These are phyloP conservation scores for Colletotrichum sp. DNA, from an alignment of 2,329 filamentous ascomycete species.

Conservation along the genomic window DNA sequence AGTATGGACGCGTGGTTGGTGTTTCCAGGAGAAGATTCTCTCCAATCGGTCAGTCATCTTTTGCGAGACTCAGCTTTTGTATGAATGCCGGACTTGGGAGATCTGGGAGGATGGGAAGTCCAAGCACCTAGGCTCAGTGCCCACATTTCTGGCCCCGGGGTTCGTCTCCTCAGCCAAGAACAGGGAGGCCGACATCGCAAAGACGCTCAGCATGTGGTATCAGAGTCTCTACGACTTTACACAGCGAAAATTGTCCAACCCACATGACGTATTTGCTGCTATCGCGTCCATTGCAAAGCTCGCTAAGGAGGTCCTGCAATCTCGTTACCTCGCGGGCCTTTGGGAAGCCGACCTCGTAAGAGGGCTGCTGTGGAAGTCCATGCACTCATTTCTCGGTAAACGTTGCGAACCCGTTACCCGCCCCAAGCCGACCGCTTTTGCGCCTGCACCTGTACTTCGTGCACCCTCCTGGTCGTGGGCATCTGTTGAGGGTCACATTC, in stretches of 20 bases:
- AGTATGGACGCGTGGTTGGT: slow-evolving; percentile 1
- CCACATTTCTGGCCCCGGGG: neutral
- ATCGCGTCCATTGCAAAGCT: slow-evolving; percentile 8
- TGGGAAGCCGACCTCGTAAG: slow-evolving; percentile 1
- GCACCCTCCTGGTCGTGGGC: slow-evolving; percentile 9
- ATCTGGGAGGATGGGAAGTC: neutral
- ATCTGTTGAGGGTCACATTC: neutral
- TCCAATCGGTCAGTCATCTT: neutral
- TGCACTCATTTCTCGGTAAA: neutral
- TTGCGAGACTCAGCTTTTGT: neutral
- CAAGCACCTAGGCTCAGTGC: neutral
- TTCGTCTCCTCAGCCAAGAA: neutral
- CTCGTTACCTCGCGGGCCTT: neutral
- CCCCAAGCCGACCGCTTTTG: neutral
- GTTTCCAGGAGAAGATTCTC: neutral
- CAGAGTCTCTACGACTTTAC: neutral
- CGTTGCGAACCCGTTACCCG: neutral
- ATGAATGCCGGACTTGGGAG: neutral
- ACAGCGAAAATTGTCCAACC: neutral
- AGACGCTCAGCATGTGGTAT: neutral
- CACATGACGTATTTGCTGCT: slow-evolving; percentile 4
- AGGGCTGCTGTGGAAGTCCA: neutral
- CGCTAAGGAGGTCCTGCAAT: neutral
- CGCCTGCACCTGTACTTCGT: neutral
- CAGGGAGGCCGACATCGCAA: neutral